A percentile compares a stretch with the other conserved stretches of the same genome.
Evolutionary conservation across 163 green algal genomes (phyloP).

Genomic region (Smithsoniella earleae): DNA sequence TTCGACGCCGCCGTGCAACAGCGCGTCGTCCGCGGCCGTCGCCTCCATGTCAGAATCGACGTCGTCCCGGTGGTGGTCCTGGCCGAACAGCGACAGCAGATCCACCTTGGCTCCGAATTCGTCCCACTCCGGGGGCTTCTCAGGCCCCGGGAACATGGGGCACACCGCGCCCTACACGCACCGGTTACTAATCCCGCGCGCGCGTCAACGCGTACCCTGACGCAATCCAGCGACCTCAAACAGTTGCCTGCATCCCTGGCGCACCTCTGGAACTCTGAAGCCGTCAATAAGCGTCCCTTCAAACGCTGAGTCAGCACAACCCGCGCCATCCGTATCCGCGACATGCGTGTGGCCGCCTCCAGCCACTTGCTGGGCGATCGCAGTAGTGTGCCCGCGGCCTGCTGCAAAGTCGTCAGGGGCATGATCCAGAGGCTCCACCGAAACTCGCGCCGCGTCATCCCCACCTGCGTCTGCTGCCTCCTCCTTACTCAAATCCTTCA

Average conservation of each 20-base stretch:
- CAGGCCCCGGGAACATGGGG: conserved; percentile 19
- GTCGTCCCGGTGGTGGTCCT: conserved; percentile 1
- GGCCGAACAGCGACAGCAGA: not conserved
- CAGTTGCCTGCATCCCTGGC: too few relatives aligned
- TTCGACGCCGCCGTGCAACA: conserved; percentile 19
- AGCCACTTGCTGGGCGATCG: not conserved
- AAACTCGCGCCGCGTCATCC: not conserved
- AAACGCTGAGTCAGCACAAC: too few relatives aligned
- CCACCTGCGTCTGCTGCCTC: not conserved
- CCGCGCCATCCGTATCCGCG: too few relatives aligned
- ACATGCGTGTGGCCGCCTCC: conserved; percentile 10
- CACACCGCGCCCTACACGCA: not conserved
- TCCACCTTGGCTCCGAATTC: not conserved
- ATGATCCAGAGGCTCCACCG: not conserved
- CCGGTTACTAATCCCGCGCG: too few relatives aligned
- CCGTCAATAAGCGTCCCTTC: not conserved
- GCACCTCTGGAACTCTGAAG: conserved; percentile 18
- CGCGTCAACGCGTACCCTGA: too few relatives aligned
- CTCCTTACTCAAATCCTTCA: not conserved
- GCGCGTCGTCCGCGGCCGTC: not conserved
- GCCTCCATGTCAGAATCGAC: not conserved
- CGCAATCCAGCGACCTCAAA: too few relatives aligned
- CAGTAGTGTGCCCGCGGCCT: not conserved
- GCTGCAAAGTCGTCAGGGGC: not conserved
- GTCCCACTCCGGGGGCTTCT: not conserved